Conservation (phyloP, 2,329 filamentous ascomycete species). For the Trichoderma endophyticum region DNA sequence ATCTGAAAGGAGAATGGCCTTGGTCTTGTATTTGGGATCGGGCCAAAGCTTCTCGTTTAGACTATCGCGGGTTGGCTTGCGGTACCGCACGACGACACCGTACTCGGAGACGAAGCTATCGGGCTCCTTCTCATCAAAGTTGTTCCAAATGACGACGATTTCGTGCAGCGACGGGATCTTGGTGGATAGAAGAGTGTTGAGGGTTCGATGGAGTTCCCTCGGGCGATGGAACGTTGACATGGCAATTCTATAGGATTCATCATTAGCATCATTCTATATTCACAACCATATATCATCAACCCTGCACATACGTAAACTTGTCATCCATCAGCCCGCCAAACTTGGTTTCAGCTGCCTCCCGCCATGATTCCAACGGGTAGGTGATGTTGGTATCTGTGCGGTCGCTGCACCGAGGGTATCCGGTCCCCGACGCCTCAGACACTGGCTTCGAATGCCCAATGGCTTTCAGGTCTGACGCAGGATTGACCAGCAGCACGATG, state of each 20-base stretch:
- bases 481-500: conserved; percentile 7
- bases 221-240: conserved; percentile 38
- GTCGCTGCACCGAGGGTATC: conserved; percentile 11
- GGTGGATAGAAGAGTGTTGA: conserved; percentile 28
- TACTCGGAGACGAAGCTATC: conserved; percentile 29
- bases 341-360: conserved; percentile 22
- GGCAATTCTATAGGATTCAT: conserved; percentile 30
- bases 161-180: conserved; percentile 37
- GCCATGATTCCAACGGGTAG: conserved; percentile 1
- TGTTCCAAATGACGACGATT: conserved; percentile 40
- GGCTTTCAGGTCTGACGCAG: not conserved
- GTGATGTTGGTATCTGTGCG: not conserved
- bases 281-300: not conserved
- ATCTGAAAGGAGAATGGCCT: conserved; percentile 40
- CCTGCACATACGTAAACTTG: conserved; percentile 32
- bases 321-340: conserved; percentile 28
- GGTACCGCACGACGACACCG: conserved; percentile 35
- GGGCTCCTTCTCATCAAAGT: conserved; percentile 32
- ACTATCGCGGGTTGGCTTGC: conserved; percentile 33
- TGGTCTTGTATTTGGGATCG: conserved; percentile 35
- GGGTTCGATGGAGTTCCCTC: conserved; percentile 33
- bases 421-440: not conserved
- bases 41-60: conserved; percentile 39
- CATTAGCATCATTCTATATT: not conserved
- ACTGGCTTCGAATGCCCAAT: not conserved